phyloP scores from a whole-genome alignment of 192 early-diverging fungal species.

The Entophlyctis helioformis region DNA sequence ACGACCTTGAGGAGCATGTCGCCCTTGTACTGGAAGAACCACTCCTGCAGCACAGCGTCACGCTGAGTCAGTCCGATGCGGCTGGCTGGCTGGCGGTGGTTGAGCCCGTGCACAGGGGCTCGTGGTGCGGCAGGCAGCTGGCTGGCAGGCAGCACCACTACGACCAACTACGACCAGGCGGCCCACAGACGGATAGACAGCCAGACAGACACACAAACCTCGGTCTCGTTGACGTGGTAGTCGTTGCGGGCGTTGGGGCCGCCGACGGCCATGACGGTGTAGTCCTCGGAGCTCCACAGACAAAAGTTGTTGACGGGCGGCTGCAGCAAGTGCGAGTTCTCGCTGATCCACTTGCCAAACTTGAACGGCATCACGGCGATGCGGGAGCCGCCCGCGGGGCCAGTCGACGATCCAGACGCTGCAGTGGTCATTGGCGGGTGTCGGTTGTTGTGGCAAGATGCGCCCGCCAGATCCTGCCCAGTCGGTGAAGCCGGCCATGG shows the following conservation, averaged over 20 bases:
- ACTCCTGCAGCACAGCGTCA: slow-evolving; percentile 47
- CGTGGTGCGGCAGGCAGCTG: too few relatives aligned
- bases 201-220: slow-evolving; percentile 31
- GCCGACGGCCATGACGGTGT: slow-evolving; percentile 85
- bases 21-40: slow-evolving; percentile 94
- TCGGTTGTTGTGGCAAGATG: not conserved
- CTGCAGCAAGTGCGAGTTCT: slow-evolving; percentile 70
- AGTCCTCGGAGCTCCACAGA: slow-evolving; percentile 69
- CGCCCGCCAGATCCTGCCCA: slow-evolving; percentile 36
- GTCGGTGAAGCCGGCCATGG: slow-evolving; percentile 46
- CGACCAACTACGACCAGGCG: too few relatives aligned
- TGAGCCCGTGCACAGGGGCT: too few relatives aligned
- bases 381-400: not conserved
- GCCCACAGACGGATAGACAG: not conserved
- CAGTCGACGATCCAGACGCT: not conserved
- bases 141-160: too few relatives aligned
- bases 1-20: slow-evolving; percentile 89
- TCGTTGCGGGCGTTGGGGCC: slow-evolving; percentile 88
- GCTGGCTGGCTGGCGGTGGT: too few relatives aligned
- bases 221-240: slow-evolving; percentile 94
- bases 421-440: not conserved
- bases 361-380: slow-evolving; percentile 35
- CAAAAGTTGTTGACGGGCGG: slow-evolving; percentile 94
- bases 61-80: too few relatives aligned
- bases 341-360: slow-evolving; percentile 76